Conservation (phyloP, 1,139 yeast genomes). For the Zygoascus hellenicus region DNA sequence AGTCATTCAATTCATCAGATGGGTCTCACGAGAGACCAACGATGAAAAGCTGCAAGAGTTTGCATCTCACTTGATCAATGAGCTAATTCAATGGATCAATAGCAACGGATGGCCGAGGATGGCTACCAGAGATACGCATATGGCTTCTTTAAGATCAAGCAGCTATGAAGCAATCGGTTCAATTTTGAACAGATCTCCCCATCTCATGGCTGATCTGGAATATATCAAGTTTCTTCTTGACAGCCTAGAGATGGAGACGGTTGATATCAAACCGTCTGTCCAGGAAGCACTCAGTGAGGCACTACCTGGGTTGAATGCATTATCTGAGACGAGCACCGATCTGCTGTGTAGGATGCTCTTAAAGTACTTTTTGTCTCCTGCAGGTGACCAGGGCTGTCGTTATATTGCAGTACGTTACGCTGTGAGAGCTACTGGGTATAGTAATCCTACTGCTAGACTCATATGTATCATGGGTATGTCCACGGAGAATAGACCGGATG, state of each 20-base stretch:
- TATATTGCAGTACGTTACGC: constrained; percentile 62
- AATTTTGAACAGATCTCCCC: constrained; percentile 48
- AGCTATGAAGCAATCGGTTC: constrained; percentile 78
- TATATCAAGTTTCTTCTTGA: constrained; percentile 64
- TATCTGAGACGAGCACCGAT: constrained; percentile 39
- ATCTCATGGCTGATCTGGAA: constrained; percentile 38
- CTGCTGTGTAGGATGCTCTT: constrained; percentile 44
- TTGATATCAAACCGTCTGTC: constrained; percentile 60
- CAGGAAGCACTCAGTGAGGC: constrained; percentile 68
- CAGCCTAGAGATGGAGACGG: constrained; percentile 59
- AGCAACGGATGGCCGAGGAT: constrained; percentile 34
- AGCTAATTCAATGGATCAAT: constrained; percentile 26
- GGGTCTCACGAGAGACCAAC: constrained; percentile 37
- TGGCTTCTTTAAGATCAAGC: constrained; percentile 45
- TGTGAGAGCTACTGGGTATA: constrained; percentile 60
- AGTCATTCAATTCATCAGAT: constrained; percentile 57
- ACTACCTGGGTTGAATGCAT: constrained; percentile 42
- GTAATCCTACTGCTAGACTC: constrained; percentile 62
- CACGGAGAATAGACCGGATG: constrained; percentile 55
- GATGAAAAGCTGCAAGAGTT: constrained; percentile 17
- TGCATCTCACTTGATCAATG: constrained; percentile 20
- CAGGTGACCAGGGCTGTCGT: constrained; percentile 40
- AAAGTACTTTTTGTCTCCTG: constrained; percentile 34
- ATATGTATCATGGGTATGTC: constrained; percentile 64
- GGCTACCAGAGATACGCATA: constrained; percentile 27